phyloP scores from a whole-genome alignment of 2,329 filamentous ascomycete species.

The Calonectria crousiana region DNA sequence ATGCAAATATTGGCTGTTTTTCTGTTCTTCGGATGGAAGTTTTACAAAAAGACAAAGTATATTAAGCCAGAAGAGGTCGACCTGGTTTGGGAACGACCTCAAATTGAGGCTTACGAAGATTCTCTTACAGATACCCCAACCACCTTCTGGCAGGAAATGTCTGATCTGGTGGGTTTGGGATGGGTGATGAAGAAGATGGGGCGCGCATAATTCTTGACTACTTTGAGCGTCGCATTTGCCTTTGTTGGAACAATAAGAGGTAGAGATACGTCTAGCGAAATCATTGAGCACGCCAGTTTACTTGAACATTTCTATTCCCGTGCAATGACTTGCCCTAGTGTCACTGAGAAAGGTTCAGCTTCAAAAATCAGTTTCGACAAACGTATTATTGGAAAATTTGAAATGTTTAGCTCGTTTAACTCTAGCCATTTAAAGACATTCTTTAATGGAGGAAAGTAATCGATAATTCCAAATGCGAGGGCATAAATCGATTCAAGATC shows the following conservation, averaged over 20 bases:
- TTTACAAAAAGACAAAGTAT: slow-evolving; percentile 69
- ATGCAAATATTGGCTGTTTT: slow-evolving; percentile 67
- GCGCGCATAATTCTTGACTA: neutral
- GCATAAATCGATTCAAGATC: too few species aligned
- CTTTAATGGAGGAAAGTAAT: too few species aligned
- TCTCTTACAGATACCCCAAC: slow-evolving; percentile 54
- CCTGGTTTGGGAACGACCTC: slow-evolving; percentile 70
- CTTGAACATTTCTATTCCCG: too few species aligned
- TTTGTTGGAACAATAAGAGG: neutral
- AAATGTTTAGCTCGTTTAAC: too few species aligned
- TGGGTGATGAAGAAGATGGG: neutral
- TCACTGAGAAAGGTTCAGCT: too few species aligned
- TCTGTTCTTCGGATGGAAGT: slow-evolving; percentile 72
- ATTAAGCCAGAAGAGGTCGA: slow-evolving; percentile 67
- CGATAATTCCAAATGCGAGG: too few species aligned
- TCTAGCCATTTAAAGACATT: too few species aligned
- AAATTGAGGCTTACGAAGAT: slow-evolving; percentile 69
- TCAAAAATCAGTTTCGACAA: too few species aligned
- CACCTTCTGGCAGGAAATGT: too few species aligned
- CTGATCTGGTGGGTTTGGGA: neutral
- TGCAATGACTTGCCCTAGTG: too few species aligned
- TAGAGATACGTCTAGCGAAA: neutral
- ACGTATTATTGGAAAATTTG: too few species aligned
- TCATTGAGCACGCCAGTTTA: too few species aligned
- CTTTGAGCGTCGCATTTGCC: neutral